Evolutionary conservation across 2,329 filamentous ascomycete species (phyloP), one percentile per base, ranked within the genome.

Genomic region (Dendryphion nanum): DNA sequence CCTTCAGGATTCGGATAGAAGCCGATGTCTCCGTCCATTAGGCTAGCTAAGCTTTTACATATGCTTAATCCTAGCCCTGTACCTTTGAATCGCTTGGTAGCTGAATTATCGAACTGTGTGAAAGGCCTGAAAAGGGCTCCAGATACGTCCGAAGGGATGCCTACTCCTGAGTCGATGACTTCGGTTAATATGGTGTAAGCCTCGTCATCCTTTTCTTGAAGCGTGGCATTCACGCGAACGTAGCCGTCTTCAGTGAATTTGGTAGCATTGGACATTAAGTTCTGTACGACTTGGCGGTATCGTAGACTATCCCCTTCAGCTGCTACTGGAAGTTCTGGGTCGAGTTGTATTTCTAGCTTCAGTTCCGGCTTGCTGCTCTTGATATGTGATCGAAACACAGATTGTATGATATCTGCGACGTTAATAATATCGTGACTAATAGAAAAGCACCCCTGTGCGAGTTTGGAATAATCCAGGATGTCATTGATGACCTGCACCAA

Each of bases 391-490:
- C 75, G 71, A 14, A 75, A 61, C 2, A 81, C 74, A 0, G 74
- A 73, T 2, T 64, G 64, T 13, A 77, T 59, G 36, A 73, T 67
- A 33, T 64, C 63, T 17, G 62, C 41, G 29, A 82, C 63, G 45
- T 71, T 68, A 40, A 82, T 63, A 20, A 75, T 62, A 47, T 79
- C 76, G 12, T 75, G 59, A 33, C 69, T 75, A 37, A 83, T 69
- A 2, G 77, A 76, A 42, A 83, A 79, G 23, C 70, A 73, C n/a
- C 78, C 77, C 1, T 78, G 78, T 0, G 76, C 73, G 5, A 82
- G 67, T 47, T 82, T 83, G 7, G 79, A 82, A 51, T 81, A 83
- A 60, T 84, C 80, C n/a, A 83, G 69, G 31, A 84, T 80, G 43
- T 82, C 78, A 50, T 83, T 82, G 55, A 83, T 82, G 33, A 83